Evolutionary conservation across 371 early-diverging fungal genomes (phyloP).

Genomic region (Mortierella sp.): DNA sequence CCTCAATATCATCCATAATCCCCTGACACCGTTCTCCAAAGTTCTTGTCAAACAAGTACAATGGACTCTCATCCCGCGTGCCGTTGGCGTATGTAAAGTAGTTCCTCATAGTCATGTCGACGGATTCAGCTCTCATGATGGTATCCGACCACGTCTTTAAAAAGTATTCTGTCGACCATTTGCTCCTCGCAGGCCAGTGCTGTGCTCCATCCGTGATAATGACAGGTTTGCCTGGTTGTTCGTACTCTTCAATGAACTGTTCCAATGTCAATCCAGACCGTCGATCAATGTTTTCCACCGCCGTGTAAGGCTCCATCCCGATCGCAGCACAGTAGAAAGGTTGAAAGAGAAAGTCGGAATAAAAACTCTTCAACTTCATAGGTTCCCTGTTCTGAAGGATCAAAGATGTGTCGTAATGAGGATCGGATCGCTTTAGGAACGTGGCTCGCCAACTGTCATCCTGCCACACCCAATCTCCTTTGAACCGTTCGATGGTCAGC

Average conservation of each 20-base stretch:
- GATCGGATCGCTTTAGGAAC: slow-evolving; percentile 50
- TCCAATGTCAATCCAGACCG: slow-evolving; percentile 54
- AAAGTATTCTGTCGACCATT: slow-evolving; percentile 61
- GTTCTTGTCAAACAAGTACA: slow-evolving; percentile 77
- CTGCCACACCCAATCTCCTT: slow-evolving; percentile 59
- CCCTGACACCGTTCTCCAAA: slow-evolving; percentile 59
- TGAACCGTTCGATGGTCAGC: slow-evolving; percentile 57
- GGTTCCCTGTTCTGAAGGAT: slow-evolving; percentile 22
- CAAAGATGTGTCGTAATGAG: slow-evolving; percentile 23
- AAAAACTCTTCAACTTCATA: slow-evolving; percentile 57
- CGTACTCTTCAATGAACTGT: slow-evolving; percentile 62
- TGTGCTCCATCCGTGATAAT: slow-evolving; percentile 68
- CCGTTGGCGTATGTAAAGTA: slow-evolving; percentile 62
- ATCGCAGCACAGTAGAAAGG: slow-evolving; percentile 63
- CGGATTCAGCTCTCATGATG: slow-evolving; percentile 68
- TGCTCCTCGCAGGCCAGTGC: slow-evolving; percentile 66
- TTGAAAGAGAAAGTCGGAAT: slow-evolving; percentile 68
- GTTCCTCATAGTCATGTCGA: slow-evolving; percentile 61
- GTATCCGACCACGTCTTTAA: slow-evolving; percentile 55
- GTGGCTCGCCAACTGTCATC: slow-evolving; percentile 62
- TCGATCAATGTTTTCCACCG: slow-evolving; percentile 63
- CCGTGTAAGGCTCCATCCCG: slow-evolving; percentile 59
- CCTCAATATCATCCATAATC: slow-evolving; percentile 62
- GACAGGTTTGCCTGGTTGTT: slow-evolving; percentile 65
- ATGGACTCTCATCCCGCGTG: slow-evolving; percentile 63